These are phyloP conservation scores for Alternaria rosae DNA, from an alignment of 2,329 filamentous ascomycete genomes.

Conservation along the genomic window DNA sequence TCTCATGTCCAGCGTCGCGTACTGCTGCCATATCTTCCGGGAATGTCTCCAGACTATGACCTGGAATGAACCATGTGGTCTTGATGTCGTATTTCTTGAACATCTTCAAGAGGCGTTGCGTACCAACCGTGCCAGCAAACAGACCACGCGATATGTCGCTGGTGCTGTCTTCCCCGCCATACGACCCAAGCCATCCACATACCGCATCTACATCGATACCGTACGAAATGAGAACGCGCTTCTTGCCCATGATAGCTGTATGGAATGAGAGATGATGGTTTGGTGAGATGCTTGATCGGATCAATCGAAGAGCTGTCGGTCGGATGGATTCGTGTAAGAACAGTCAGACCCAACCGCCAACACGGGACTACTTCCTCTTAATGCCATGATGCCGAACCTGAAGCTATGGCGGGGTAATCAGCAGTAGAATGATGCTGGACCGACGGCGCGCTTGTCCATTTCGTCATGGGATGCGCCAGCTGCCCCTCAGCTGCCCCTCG, in stretches of 20 bases:
- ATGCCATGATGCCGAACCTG: conserved; percentile 4
- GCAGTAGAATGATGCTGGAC: conserved; percentile 8
- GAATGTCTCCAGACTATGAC: conserved; percentile 69
- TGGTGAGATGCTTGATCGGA: not conserved
- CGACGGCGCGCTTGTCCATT: conserved; percentile 8
- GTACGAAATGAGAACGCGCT: conserved; percentile 65
- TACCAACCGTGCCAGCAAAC: conserved; percentile 74
- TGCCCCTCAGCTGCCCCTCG: not conserved
- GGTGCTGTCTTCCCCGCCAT: conserved; percentile 74
- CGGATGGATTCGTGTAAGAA: not conserved
- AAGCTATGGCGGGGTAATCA: conserved; percentile 21
- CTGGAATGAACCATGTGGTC: conserved; percentile 70
- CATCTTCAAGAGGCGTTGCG: conserved; percentile 71
- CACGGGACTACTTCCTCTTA: conserved; percentile 8
- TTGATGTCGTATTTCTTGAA: conserved; percentile 77
- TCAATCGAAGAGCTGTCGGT: not conserved
- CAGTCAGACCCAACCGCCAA: not conserved
- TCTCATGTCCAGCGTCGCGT: conserved; percentile 69
- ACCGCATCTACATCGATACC: conserved; percentile 75
- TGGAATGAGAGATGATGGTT: not conserved
- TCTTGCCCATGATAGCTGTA: conserved; percentile 52
- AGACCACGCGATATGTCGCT: conserved; percentile 75
- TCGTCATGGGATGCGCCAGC: not conserved
- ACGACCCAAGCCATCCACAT: conserved; percentile 76
- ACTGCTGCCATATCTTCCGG: conserved; percentile 67